Conservation (phyloP, 306 rosid species). For the Amphicarpaea edgeworthii region DNA sequence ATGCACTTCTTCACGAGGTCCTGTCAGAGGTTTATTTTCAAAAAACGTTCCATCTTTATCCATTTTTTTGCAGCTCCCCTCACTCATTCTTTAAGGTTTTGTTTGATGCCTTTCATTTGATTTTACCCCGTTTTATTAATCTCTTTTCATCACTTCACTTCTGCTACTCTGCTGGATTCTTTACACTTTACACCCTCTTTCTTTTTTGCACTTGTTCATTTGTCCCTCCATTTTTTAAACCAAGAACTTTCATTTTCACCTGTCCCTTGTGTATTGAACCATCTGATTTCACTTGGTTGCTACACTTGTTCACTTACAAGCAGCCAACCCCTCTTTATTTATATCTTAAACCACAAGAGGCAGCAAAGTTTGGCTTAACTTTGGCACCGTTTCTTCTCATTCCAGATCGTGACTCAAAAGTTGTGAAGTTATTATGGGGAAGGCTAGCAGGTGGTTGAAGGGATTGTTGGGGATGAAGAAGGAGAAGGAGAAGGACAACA, state of each 20-base stretch:
- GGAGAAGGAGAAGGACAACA: constrained; percentile 74
- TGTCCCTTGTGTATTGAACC: constrained; percentile 23
- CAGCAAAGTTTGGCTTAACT: not conserved
- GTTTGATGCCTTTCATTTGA: constrained; percentile 39
- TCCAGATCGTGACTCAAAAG: constrained; percentile 43
- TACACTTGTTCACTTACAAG: constrained; percentile 34
- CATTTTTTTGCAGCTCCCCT: constrained; percentile 1
- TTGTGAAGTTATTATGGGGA: constrained; percentile 59
- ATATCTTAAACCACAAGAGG: not conserved
- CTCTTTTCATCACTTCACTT: constrained; percentile 65
- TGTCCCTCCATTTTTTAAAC: constrained; percentile 41
- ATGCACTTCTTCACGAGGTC: constrained; percentile 94
- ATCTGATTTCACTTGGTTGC: constrained; percentile 41
- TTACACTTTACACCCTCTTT: constrained; percentile 44
- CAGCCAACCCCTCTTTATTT: not conserved
- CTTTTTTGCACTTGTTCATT: constrained; percentile 37
- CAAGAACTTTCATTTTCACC: not conserved
- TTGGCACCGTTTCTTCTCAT: constrained; percentile 27
- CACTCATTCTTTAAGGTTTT: constrained; percentile 38
- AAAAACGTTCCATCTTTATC: constrained; percentile 56
- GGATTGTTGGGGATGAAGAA: constrained; percentile 88
- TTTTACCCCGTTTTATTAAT: constrained; percentile 49
- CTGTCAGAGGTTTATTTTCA: constrained; percentile 80
- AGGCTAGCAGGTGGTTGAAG: constrained; percentile 85
- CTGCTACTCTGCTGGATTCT: constrained; percentile 39